Percentiles rank a stretch among this genome's conserved stretches.
These are phyloP conservation scores for Globisporangium spinosum DNA, from an alignment of 352 stramenopile genomes.

Conservation along the genomic window DNA sequence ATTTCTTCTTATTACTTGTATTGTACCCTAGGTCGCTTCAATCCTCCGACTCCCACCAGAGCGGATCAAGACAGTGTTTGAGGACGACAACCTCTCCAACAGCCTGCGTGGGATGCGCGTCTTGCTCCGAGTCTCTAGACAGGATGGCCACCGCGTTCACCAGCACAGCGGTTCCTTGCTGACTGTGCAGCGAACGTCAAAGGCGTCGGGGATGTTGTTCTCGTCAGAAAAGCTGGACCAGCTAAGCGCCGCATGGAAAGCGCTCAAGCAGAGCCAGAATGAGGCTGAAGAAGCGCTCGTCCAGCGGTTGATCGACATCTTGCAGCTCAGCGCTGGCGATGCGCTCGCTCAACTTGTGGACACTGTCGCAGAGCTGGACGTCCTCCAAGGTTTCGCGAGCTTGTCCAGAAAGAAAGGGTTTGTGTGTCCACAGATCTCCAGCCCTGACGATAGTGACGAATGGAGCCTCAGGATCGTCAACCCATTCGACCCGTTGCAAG, in stretches of 20 bases:
- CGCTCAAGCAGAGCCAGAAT: slow-evolving; percentile 22
- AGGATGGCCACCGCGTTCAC: slow-evolving; percentile 44
- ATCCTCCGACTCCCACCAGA: slow-evolving; percentile 26
- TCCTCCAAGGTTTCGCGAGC: slow-evolving; percentile 34
- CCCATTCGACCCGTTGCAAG: slow-evolving; percentile 17
- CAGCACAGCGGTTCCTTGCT: slow-evolving; percentile 18
- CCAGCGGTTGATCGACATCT: slow-evolving; percentile 20
- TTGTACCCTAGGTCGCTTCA: slow-evolving; percentile 21
- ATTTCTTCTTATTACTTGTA: neutral
- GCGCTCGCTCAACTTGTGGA: slow-evolving; percentile 15
- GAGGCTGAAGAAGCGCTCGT: slow-evolving; percentile 23
- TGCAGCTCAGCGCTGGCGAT: neutral
- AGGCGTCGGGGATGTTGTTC: slow-evolving; percentile 43
- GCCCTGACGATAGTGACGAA: neutral
- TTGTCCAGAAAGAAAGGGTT: slow-evolving; percentile 32
- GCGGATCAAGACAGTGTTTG: slow-evolving; percentile 37
- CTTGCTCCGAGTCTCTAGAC: slow-evolving; percentile 37
- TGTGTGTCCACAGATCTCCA: slow-evolving; percentile 16
- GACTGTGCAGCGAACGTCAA: slow-evolving; percentile 37
- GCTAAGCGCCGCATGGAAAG: slow-evolving; percentile 33
- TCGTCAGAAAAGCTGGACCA: slow-evolving; percentile 29
- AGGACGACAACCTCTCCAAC: slow-evolving; percentile 24
- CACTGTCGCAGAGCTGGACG: slow-evolving; percentile 29
- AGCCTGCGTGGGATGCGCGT: slow-evolving; percentile 23
- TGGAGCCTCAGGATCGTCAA: slow-evolving; percentile 21